Evolutionary conservation across 805 yeast genomes (phyloP).

Genomic region (Zygoascus tannicola): DNA sequence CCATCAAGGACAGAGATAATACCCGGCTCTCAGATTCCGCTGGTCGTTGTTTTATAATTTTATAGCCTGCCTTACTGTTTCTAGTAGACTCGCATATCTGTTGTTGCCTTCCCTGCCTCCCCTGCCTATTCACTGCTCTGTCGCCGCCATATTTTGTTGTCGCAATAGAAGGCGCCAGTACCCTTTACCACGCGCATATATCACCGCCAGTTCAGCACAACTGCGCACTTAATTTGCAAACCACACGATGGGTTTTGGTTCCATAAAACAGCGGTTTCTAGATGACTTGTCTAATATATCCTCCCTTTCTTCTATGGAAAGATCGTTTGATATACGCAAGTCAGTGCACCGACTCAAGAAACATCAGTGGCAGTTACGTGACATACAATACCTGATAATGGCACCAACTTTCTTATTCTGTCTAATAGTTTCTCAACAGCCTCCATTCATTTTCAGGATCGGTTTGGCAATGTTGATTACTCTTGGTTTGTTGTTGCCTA

Average conservation of each 20-base stretch:
- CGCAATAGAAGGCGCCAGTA: too few species aligned
- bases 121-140: too few species aligned
- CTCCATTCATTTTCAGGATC: constrained; percentile 24
- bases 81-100: too few species aligned
- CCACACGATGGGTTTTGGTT: not conserved
- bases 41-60: too few species aligned
- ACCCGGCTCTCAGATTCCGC: too few species aligned
- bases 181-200: too few species aligned
- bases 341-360: constrained; percentile 25
- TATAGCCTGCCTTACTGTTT: too few species aligned
- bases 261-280: not conserved
- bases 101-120: too few species aligned
- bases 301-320: constrained; percentile 18
- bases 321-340: constrained; percentile 26
- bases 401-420: constrained; percentile 43
- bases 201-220: too few species aligned
- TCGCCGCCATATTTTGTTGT: too few species aligned
- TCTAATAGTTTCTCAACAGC: constrained; percentile 28
- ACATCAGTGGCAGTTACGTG: constrained; percentile 32
- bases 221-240: too few species aligned
- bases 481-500: constrained; percentile 51
- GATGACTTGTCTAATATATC: not conserved
- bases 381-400: constrained; percentile 42
- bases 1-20: too few species aligned
- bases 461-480: constrained; percentile 36